Percentiles rank a stretch among this genome's conserved stretches.
phyloP scores from a whole-genome alignment of 306 rosid species.

The Ziziphus jujuba region DNA sequence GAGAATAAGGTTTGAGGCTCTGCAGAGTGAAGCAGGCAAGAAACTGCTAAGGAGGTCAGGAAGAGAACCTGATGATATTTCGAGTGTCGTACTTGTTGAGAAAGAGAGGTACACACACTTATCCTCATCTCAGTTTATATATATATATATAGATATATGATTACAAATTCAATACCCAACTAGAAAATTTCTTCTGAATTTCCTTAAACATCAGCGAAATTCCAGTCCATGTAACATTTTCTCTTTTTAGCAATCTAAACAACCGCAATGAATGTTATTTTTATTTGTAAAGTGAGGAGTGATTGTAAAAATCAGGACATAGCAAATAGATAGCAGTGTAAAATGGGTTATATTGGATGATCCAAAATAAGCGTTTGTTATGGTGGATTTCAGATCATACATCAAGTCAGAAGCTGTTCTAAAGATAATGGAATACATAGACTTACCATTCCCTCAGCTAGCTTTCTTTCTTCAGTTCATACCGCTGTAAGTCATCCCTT shows the following conservation, averaged over 20 bases:
- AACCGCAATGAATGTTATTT: too few relatives aligned
- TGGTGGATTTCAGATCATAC: slow-evolving; percentile 63
- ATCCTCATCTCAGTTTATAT: neutral
- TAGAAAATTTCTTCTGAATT: too few relatives aligned
- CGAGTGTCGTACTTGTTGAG: slow-evolving; percentile 93
- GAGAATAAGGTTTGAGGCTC: slow-evolving; percentile 76
- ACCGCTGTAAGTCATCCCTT: slow-evolving; percentile 67
- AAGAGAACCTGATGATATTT: slow-evolving; percentile 93
- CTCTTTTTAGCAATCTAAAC: too few relatives aligned
- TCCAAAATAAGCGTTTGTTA: slow-evolving; percentile 19
- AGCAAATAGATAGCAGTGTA: neutral
- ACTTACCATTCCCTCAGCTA: slow-evolving; percentile 87
- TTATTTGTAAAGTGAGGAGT: too few relatives aligned
- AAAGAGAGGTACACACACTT: slow-evolving; percentile 50
- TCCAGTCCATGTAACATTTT: too few relatives aligned
- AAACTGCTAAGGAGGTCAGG: slow-evolving; percentile 81
- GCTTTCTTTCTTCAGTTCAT: slow-evolving; percentile 62
- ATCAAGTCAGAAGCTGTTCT: slow-evolving; percentile 86
- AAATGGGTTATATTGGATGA: too few relatives aligned
- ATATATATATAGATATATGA: neutral
- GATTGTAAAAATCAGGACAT: neutral
- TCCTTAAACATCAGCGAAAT: too few relatives aligned
- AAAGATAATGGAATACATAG: slow-evolving; percentile 87
- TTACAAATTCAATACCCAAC: neutral
- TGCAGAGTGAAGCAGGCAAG: slow-evolving; percentile 92